phyloP scores from a whole-genome alignment of 306 rosid genomes.

The Ochetophila trinervis region DNA sequence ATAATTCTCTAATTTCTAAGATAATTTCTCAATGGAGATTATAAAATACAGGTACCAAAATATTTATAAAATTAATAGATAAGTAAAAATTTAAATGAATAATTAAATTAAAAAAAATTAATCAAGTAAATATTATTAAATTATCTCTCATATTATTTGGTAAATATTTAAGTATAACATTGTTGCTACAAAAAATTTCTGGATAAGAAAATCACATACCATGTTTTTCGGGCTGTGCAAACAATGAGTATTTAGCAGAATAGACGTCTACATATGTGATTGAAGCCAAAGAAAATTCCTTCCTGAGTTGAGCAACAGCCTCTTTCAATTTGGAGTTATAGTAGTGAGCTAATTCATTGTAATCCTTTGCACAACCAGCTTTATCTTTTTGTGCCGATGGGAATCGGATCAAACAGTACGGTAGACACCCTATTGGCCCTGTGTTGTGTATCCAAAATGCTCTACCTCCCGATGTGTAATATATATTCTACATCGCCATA shows the following conservation, averaged over 20 bases:
- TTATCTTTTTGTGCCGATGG: constrained; percentile 20
- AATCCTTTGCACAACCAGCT: constrained; percentile 41
- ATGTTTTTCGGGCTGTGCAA: constrained; percentile 14
- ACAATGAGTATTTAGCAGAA: constrained; percentile 25
- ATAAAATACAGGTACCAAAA: too few relatives aligned
- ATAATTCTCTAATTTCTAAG: too few relatives aligned
- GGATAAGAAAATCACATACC: constrained; percentile 11
- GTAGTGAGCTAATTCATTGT: constrained; percentile 42
- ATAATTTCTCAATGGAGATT: too few relatives aligned
- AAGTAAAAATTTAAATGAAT: too few relatives aligned
- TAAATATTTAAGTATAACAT: too few relatives aligned
- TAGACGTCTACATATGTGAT: constrained; percentile 49
- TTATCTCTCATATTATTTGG: too few relatives aligned
- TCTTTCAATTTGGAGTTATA: constrained; percentile 45
- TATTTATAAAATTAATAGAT: too few relatives aligned
- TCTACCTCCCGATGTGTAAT: constrained; percentile 40
- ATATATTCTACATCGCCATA: constrained; percentile 24
- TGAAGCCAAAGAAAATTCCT: constrained; percentile 41
- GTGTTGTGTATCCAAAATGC: constrained; percentile 65
- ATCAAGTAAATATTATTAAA: too few relatives aligned
- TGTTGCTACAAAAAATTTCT: too few relatives aligned
- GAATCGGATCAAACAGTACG: constrained; percentile 18
- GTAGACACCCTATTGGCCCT: constrained; percentile 59
- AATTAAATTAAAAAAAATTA: too few relatives aligned
- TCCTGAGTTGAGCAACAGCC: constrained; percentile 34